Evolutionary conservation across 441 rosid genomes (phyloP).

Genomic region (Bruguiera hainesii): DNA sequence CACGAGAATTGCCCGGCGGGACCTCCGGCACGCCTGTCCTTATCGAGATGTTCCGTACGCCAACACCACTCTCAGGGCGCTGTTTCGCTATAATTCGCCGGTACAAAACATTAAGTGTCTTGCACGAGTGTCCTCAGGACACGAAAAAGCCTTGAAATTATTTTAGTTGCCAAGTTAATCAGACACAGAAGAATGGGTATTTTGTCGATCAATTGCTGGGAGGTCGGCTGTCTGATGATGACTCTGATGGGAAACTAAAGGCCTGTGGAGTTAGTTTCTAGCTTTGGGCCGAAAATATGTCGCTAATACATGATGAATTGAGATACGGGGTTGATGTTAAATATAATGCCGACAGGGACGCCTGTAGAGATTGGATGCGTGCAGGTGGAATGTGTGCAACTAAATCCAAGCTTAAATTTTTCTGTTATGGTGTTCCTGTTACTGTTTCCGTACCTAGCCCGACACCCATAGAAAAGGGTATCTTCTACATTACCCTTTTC

Average conservation of each 20-base stretch:
- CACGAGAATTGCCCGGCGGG: slow-evolving; percentile 23
- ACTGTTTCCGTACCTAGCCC: no score
- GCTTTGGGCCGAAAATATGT: not conserved
- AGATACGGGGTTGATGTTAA: slow-evolving; percentile 23
- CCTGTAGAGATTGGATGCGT: not conserved
- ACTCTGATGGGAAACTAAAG: not conserved
- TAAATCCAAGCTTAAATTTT: not conserved
- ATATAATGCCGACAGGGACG: slow-evolving; percentile 5
- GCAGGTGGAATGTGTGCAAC: slow-evolving; percentile 2
- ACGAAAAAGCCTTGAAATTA: no score
- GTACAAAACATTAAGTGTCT: not conserved
- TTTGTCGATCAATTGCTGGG: slow-evolving; percentile 8
- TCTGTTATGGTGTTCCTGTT: not conserved
- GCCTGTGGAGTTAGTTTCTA: not conserved
- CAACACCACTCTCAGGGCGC: not conserved
- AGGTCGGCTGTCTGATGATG: no score
- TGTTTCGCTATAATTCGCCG: not conserved
- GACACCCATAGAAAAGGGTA: no score
- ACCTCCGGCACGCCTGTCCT: slow-evolving; percentile 18
- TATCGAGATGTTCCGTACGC: not conserved
- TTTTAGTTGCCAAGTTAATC: no score
- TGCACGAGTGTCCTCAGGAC: no score
- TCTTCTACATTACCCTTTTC: no score
- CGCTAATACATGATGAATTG: slow-evolving; percentile 1
- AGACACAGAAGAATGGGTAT: no score